Conservation (phyloP, 345 rosid species). For the Kandelia obovata region DNA sequence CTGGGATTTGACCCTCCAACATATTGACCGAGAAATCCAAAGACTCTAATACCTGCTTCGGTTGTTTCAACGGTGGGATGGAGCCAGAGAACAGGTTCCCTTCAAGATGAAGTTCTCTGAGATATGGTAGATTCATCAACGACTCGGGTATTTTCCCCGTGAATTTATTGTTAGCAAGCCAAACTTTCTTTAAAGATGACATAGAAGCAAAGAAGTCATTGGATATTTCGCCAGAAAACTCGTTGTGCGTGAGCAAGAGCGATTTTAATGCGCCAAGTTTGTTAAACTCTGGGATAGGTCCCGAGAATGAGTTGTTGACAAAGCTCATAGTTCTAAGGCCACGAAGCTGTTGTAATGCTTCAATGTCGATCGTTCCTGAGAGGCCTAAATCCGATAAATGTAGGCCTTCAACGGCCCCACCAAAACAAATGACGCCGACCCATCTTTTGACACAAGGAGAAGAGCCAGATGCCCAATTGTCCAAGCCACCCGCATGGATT, state of each 20-base stretch:
- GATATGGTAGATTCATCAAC: constrained; percentile 30
- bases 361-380: constrained; percentile 22
- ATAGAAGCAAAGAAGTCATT: constrained; percentile 21
- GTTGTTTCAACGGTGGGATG: constrained; percentile 40
- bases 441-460: constrained; percentile 20
- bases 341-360: constrained; percentile 20
- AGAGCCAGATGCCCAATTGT: constrained; percentile 15
- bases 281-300: constrained; percentile 24
- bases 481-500: constrained; percentile 7
- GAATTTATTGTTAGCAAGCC: constrained; percentile 21
- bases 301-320: constrained; percentile 20
- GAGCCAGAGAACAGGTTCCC: constrained; percentile 55
- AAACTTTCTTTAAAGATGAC: constrained; percentile 32
- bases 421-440: constrained; percentile 21
- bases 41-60: constrained; percentile 14
- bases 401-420: constrained; percentile 17
- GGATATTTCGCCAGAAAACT: constrained; percentile 22
- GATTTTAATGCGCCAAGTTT: constrained; percentile 26
- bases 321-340: constrained; percentile 25
- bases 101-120: constrained; percentile 66
- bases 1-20: constrained; percentile 62
- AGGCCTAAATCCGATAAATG: constrained; percentile 21
- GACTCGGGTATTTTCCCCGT: constrained; percentile 26
- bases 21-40: constrained; percentile 54
- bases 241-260: constrained; percentile 15